These are phyloP conservation scores for Aspergillus bridgeri DNA, from an alignment of 495 filamentous ascomycete genomes.

Conservation along the genomic window DNA sequence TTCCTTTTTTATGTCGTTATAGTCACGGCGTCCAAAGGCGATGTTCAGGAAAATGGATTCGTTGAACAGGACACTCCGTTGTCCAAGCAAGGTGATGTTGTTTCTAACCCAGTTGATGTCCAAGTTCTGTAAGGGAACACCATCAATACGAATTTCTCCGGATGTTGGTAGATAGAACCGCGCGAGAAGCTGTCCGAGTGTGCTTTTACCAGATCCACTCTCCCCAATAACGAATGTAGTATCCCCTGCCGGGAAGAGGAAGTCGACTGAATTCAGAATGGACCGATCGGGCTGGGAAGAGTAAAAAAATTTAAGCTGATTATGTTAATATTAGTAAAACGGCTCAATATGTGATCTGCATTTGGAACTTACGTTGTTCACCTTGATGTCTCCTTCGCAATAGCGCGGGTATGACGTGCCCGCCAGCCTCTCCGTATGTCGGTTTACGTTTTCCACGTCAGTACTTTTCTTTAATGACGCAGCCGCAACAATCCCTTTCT, in stretches of 20 bases:
- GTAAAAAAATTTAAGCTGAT: constrained; percentile 75
- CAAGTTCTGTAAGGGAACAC: constrained; percentile 55
- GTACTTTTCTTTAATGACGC: constrained; percentile 52
- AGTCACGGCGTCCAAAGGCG: constrained; percentile 61
- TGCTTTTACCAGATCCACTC: constrained; percentile 94
- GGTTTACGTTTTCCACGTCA: constrained; percentile 19
- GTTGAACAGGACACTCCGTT: constrained; percentile 78
- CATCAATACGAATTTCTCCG: constrained; percentile 71
- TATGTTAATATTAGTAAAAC: neutral
- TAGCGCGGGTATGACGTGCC: constrained; percentile 26
- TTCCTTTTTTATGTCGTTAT: constrained; percentile 43
- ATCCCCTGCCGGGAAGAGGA: constrained; percentile 69
- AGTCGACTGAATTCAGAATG: constrained; percentile 56
- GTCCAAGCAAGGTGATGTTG: constrained; percentile 81
- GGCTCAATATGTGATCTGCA: neutral
- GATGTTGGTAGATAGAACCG: constrained; percentile 66
- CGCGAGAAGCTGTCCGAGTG: constrained; percentile 73
- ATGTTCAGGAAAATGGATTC: constrained; percentile 80
- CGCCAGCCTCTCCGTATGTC: constrained; percentile 17
- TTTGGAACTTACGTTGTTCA: constrained; percentile 58
- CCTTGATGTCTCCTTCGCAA: constrained; percentile 64
- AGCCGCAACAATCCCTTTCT: constrained; percentile 77
- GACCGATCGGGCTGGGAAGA: constrained; percentile 63
- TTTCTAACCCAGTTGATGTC: constrained; percentile 70
- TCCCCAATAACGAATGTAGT: constrained; percentile 81